phyloP scores from a whole-genome alignment of 1,284 basidiomycete species.

The Cutaneotrichosporon sp. region DNA sequence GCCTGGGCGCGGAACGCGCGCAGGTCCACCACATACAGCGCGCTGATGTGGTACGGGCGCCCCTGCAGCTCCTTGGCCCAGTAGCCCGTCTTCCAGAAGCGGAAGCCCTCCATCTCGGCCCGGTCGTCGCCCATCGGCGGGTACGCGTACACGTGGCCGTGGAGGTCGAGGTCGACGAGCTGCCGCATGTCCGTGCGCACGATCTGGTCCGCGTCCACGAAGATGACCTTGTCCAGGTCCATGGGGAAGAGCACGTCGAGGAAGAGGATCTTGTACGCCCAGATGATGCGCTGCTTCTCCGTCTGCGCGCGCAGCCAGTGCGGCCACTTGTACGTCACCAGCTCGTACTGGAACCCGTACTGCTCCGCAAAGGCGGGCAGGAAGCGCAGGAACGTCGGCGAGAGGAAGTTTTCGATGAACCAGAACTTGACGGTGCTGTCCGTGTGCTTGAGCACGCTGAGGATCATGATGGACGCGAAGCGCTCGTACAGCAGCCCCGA shows the following conservation, averaged over 20 bases:
- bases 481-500: constrained; percentile 97
- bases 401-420: constrained; percentile 99
- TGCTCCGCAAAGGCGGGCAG: constrained; percentile 86
- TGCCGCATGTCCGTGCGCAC: constrained; percentile 94
- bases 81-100: constrained; percentile 97
- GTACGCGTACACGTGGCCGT: constrained; percentile 90
- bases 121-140: constrained; percentile 98
- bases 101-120: constrained; percentile 91
- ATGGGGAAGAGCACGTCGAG: constrained; percentile 97
- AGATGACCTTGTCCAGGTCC: constrained; percentile 97
- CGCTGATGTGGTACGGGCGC: constrained; percentile 81
- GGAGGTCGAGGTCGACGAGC: constrained; percentile 83
- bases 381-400: constrained; percentile 95
- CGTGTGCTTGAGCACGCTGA: constrained; percentile 92
- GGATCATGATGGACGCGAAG: constrained; percentile 97
- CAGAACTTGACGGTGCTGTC: constrained; percentile 95
- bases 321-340: constrained; percentile 99
- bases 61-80: constrained; percentile 84
- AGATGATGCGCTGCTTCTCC: constrained; percentile 97
- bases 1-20: constrained; percentile 81
- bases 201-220: constrained; percentile 97
- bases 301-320: constrained; percentile 94
- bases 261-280: constrained; percentile 99
- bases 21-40: constrained; percentile 95
- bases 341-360: constrained; percentile 89